A percentile compares a stretch with the other conserved stretches of the same genome.
These are phyloP conservation scores for Gremmenia infestans DNA, from an alignment of 2,329 filamentous ascomycete species.

Conservation along the genomic window DNA sequence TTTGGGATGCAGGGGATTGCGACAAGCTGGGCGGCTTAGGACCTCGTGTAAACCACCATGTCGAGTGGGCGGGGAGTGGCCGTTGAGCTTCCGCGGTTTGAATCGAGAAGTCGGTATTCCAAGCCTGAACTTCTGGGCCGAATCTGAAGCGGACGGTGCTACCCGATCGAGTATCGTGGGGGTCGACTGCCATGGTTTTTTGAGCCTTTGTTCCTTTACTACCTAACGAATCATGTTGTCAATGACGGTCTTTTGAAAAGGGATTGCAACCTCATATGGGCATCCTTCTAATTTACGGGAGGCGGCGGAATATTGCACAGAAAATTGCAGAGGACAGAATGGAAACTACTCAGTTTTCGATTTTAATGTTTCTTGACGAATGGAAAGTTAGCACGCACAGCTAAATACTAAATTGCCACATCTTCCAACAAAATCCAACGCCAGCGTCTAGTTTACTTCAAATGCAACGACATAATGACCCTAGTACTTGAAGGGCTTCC, in stretches of 20 bases:
- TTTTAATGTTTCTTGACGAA: conserved; percentile 1
- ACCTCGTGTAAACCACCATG: conserved; percentile 1
- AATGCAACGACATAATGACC: too few species aligned
- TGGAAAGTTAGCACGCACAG: conserved; percentile 1
- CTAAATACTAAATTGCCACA: background rate
- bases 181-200: background rate
- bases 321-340: background rate
- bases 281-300: conserved; percentile 3
- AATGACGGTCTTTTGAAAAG: conserved; percentile 4
- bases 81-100: background rate
- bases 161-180: conserved; percentile 5
- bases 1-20: conserved; percentile 8
- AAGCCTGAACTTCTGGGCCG: background rate
- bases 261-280: background rate
- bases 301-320: background rate
- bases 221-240: conserved; percentile 11
- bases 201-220: background rate
- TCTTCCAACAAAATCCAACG: background rate
- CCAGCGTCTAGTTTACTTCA: too few species aligned
- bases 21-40: conserved; percentile 6
- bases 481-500: too few species aligned
- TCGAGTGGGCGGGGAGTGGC: background rate
- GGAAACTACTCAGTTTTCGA: background rate
- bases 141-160: background rate
- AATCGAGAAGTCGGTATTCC: background rate